Conservation (phyloP, 352 stramenopile genomes). For the Bremia lactucae region DNA sequence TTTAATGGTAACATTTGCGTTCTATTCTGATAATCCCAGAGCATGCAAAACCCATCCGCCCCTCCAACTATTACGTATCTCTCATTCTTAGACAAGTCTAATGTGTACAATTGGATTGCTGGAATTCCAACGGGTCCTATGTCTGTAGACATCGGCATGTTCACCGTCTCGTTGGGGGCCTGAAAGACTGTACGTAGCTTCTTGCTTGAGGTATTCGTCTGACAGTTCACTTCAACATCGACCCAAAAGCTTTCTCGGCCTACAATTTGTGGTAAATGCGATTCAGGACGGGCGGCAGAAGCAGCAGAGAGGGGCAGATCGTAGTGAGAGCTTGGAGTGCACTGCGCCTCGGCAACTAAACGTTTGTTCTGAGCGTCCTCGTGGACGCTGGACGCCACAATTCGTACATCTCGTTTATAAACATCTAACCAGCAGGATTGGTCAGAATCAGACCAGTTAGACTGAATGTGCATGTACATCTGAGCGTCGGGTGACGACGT, state of each 20-base stretch:
- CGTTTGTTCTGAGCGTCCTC: slow-evolving; percentile 8
- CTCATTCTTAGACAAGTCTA: slow-evolving; percentile 48
- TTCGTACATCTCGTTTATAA: slow-evolving; percentile 30
- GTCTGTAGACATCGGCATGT: slow-evolving; percentile 9
- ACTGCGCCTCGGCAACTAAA: slow-evolving; percentile 6
- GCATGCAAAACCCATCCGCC: slow-evolving; percentile 36
- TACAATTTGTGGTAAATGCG: slow-evolving; percentile 28
- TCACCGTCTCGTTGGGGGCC: slow-evolving; percentile 27
- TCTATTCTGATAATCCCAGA: slow-evolving; percentile 33
- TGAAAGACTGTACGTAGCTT: slow-evolving; percentile 42
- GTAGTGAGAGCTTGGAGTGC: slow-evolving; percentile 29
- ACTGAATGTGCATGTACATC: slow-evolving; percentile 55
- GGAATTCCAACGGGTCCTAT: not conserved
- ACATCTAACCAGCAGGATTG: slow-evolving; percentile 44
- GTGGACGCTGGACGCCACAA: slow-evolving; percentile 3
- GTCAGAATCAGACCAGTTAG: slow-evolving; percentile 29
- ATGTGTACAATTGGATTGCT: slow-evolving; percentile 30
- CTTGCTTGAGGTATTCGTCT: slow-evolving; percentile 1
- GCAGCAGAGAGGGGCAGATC: slow-evolving; percentile 24
- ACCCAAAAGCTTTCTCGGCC: slow-evolving; percentile 33
- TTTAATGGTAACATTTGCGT: slow-evolving; percentile 21
- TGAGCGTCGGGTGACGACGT: slow-evolving; percentile 7
- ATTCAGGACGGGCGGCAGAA: not conserved
- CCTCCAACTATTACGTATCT: slow-evolving; percentile 37
- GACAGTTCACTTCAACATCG: slow-evolving; percentile 29